A percentile compares a stretch with the other conserved stretches of the same genome.
phyloP scores from a whole-genome alignment of 2,329 filamentous ascomycete genomes.

The Plectosphaerella cucumerina region DNA sequence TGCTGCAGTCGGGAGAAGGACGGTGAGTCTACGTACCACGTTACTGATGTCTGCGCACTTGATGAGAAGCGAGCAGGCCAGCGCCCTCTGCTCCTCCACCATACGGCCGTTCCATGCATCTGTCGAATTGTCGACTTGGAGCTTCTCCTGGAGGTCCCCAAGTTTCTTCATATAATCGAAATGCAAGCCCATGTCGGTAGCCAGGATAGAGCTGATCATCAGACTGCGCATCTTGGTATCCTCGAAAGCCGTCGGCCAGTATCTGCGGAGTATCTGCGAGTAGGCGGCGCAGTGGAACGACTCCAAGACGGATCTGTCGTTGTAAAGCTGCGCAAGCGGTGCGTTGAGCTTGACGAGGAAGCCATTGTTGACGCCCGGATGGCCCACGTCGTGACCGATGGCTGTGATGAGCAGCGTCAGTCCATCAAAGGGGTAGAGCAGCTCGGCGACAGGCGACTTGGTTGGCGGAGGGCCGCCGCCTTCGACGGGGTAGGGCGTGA shows the following conservation, averaged over 20 bases:
- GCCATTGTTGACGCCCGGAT: slow-evolving; percentile 96
- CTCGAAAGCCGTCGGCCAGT: slow-evolving; percentile 83
- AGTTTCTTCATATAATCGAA: slow-evolving; percentile 95
- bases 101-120: slow-evolving; percentile 75
- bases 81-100: slow-evolving; percentile 69
- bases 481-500: slow-evolving; percentile 61
- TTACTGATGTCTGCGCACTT: slow-evolving; percentile 99
- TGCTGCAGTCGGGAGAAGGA: not conserved
- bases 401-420: slow-evolving; percentile 87
- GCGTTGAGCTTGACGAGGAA: slow-evolving; percentile 87
- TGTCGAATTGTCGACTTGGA: slow-evolving; percentile 61
- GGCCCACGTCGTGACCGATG: slow-evolving; percentile 97
- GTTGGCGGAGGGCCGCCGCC: slow-evolving; percentile 21
- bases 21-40: slow-evolving; percentile 66
- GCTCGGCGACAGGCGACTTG: slow-evolving; percentile 64
- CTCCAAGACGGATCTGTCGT: slow-evolving; percentile 93
- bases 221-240: slow-evolving; percentile 77
- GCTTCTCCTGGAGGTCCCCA: slow-evolving; percentile 72
- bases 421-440: slow-evolving; percentile 84
- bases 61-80: slow-evolving; percentile 88
- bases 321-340: slow-evolving; percentile 90
- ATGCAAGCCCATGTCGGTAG: slow-evolving; percentile 96
- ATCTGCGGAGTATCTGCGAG: slow-evolving; percentile 86
- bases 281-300: slow-evolving; percentile 97
- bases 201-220: slow-evolving; percentile 96